These are phyloP conservation scores for Penicillium paxilli DNA, from an alignment of 495 filamentous ascomycete genomes.

Conservation along the genomic window DNA sequence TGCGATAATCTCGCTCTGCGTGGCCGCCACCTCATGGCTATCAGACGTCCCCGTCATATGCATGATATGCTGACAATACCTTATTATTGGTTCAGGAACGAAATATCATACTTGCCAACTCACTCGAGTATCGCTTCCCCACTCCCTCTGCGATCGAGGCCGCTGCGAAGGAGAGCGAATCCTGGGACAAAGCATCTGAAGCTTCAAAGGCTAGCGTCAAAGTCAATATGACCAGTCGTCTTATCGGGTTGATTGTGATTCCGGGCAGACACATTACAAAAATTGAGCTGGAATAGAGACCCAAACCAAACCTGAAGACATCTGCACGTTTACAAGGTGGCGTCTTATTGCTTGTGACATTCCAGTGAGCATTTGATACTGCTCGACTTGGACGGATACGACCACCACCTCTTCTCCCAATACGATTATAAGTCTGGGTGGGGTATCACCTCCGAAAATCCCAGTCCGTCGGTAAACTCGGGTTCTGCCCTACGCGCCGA, in stretches of 20 bases:
- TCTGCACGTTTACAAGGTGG: conserved; percentile 25
- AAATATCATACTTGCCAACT: conserved; percentile 82
- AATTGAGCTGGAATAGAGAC: conserved; percentile 80
- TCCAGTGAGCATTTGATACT: conserved; percentile 10
- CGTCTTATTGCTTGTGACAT: conserved; percentile 12
- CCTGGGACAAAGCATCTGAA: conserved; percentile 23
- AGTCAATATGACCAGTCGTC: conserved; percentile 76
- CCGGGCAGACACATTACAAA: conserved; percentile 82
- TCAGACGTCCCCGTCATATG: neutral
- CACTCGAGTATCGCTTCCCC: conserved; percentile 84
- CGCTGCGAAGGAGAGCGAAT: conserved; percentile 34
- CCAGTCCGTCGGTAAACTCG: neutral
- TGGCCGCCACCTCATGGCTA: neutral
- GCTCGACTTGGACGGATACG: neutral
- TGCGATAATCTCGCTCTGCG: neutral
- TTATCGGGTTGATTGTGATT: conserved; percentile 86
- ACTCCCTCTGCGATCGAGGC: conserved; percentile 49
- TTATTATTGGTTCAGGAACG: conserved; percentile 55
- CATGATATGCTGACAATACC: conserved; percentile 5
- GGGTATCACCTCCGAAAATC: no score
- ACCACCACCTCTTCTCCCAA: no score
- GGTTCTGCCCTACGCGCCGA: conserved; percentile 6
- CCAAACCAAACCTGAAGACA: conserved; percentile 10
- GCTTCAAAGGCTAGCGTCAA: conserved; percentile 41
- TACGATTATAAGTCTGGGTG: no score